Evolutionary conservation across 352 stramenopile genomes (phyloP).

Genomic region (Phytophthora litchii): DNA sequence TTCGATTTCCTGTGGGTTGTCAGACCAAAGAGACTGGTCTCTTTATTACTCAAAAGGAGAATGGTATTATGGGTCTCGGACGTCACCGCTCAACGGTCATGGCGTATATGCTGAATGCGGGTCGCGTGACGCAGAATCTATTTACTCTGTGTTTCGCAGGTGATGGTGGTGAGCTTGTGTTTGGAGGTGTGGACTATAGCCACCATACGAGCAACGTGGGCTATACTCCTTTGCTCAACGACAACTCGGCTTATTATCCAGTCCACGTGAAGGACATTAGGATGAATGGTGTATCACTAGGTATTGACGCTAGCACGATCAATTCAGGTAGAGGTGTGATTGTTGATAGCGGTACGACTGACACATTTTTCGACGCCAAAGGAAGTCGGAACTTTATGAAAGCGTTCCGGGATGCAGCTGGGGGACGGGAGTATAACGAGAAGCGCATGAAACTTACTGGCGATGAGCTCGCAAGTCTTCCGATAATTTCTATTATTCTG

Average conservation of each 20-base stretch:
- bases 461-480: constrained; percentile 50
- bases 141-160: constrained; percentile 86
- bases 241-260: constrained; percentile 69
- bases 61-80: constrained; percentile 91
- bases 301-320: constrained; percentile 39
- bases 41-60: constrained; percentile 88
- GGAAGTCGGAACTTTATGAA: constrained; percentile 58
- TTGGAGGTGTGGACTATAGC: constrained; percentile 82
- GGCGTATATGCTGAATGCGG: constrained; percentile 67
- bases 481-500: constrained; percentile 72
- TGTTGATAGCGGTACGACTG: constrained; percentile 86
- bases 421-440: constrained; percentile 61
- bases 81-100: constrained; percentile 69
- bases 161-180: constrained; percentile 72
- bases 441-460: constrained; percentile 53
- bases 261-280: constrained; percentile 84
- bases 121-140: constrained; percentile 59
- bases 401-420: constrained; percentile 51
- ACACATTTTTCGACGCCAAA: constrained; percentile 76
- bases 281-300: constrained; percentile 62
- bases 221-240: constrained; percentile 66
- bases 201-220: constrained; percentile 64
- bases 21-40: constrained; percentile 85
- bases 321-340: constrained; percentile 84
- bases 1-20: constrained; percentile 80